These are phyloP conservation scores for Lithohypha guttulata DNA, from an alignment of 2,329 filamentous ascomycete species.

Conservation along the genomic window DNA sequence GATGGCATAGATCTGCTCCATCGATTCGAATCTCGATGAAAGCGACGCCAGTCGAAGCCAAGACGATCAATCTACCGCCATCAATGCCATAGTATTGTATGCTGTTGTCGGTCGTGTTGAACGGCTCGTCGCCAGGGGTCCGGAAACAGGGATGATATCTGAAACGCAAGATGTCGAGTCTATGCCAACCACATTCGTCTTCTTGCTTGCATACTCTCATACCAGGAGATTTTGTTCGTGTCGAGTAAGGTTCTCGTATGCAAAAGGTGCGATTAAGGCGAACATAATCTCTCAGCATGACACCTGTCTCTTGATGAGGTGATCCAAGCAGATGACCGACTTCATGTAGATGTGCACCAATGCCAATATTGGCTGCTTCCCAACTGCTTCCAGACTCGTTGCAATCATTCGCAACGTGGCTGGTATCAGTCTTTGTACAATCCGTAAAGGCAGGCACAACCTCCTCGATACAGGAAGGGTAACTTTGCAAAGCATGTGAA, in stretches of 20 bases:
- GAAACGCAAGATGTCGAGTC: slow-evolving; percentile 79
- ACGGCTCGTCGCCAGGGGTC: slow-evolving; percentile 60
- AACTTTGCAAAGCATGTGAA: slow-evolving; percentile 83
- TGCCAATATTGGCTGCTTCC: slow-evolving; percentile 91
- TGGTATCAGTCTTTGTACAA: slow-evolving; percentile 77
- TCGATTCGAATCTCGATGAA: slow-evolving; percentile 75
- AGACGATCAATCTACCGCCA: slow-evolving; percentile 61
- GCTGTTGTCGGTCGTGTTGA: slow-evolving; percentile 54
- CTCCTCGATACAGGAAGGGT: slow-evolving; percentile 80
- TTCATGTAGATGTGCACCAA: slow-evolving; percentile 86
- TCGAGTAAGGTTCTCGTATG: slow-evolving; percentile 72
- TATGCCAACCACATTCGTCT: slow-evolving; percentile 87
- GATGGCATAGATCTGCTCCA: slow-evolving; percentile 67
- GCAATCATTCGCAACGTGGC: slow-evolving; percentile 71
- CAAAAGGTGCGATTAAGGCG: slow-evolving; percentile 74
- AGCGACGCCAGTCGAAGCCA: slow-evolving; percentile 69
- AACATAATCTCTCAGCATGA: slow-evolving; percentile 86
- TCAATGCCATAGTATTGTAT: slow-evolving; percentile 82
- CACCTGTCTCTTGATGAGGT: slow-evolving; percentile 76
- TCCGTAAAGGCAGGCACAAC: slow-evolving; percentile 81
- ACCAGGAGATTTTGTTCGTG: slow-evolving; percentile 73
- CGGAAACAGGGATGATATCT: slow-evolving; percentile 83
- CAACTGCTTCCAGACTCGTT: slow-evolving; percentile 81
- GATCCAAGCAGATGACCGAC: slow-evolving; percentile 83
- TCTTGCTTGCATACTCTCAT: slow-evolving; percentile 57